Evolutionary conservation across 305 asterid genomes (phyloP).

Genomic region (Fraxinus xanthoxyloides): DNA sequence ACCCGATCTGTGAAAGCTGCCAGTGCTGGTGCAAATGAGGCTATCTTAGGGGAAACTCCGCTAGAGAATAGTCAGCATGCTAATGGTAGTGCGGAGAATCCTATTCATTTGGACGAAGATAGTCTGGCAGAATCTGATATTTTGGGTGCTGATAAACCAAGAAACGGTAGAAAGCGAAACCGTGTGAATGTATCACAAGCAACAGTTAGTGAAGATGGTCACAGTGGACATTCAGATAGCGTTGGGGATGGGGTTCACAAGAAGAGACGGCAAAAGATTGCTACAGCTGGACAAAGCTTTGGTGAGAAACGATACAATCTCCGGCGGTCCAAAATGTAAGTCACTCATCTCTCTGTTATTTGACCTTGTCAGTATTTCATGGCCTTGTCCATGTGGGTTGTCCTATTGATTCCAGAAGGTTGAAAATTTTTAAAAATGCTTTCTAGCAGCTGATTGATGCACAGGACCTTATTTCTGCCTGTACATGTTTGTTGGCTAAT

Average conservation of each 20-base stretch:
- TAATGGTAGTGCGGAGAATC: slow-evolving; percentile 53
- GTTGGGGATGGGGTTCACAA: slow-evolving; percentile 56
- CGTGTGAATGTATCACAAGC: slow-evolving; percentile 45
- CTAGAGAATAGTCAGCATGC: slow-evolving; percentile 25
- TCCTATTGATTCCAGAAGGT: neutral
- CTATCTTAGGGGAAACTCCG: slow-evolving; percentile 6
- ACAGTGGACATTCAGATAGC: slow-evolving; percentile 67
- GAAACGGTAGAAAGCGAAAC: slow-evolving; percentile 60
- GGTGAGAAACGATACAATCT: slow-evolving; percentile 86
- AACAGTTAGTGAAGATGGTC: slow-evolving; percentile 54
- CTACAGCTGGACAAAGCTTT: slow-evolving; percentile 42
- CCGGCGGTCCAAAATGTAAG: slow-evolving; percentile 70
- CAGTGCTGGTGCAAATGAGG: slow-evolving; percentile 30
- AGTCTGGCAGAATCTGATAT: slow-evolving; percentile 58
- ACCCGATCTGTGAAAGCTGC: slow-evolving; percentile 39
- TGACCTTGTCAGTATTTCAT: neutral
- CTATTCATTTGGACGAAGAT: slow-evolving; percentile 49
- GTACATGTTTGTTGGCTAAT: slow-evolving; percentile 2
- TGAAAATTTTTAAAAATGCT: slow-evolving; percentile 3
- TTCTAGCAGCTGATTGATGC: slow-evolving; percentile 4
- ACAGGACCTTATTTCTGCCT: neutral
- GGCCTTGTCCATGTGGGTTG: neutral
- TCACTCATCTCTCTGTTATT: slow-evolving; percentile 8
- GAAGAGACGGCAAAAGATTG: slow-evolving; percentile 67
- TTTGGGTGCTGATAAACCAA: slow-evolving; percentile 30